Evolutionary conservation across 75 land plant species (phyloP).

Genomic region (Gnetum montanum): DNA sequence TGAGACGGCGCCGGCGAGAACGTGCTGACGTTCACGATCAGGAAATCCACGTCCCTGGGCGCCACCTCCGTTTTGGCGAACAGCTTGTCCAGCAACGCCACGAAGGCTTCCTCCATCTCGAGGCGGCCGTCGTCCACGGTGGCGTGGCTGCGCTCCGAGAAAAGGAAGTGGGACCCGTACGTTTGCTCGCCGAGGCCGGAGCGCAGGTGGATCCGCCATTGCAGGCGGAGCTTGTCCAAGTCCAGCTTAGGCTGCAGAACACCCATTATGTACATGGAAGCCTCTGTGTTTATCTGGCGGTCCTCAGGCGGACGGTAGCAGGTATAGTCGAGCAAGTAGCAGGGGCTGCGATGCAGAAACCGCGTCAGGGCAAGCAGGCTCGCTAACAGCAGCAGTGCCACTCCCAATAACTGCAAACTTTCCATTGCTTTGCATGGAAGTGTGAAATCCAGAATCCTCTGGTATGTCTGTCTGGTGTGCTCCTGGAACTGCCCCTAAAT

Average conservation of each 20-base stretch:
- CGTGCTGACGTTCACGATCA: conserved; percentile 35
- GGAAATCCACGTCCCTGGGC: conserved; percentile 33
- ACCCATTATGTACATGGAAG: not conserved
- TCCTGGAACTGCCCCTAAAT: no score
- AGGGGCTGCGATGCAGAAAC: not conserved
- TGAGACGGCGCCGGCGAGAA: conserved; percentile 22
- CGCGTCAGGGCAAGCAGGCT: not conserved
- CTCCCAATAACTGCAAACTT: no score
- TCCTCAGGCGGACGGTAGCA: not conserved
- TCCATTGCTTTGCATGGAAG: no score
- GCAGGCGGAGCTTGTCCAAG: not conserved
- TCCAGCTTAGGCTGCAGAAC: not conserved
- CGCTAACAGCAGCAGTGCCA: not conserved
- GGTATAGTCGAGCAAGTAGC: not conserved
- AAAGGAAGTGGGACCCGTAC: conserved; percentile 39
- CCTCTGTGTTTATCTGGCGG: not conserved
- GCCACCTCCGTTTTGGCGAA: conserved; percentile 13
- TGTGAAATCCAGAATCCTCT: no score
- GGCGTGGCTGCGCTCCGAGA: conserved; percentile 21
- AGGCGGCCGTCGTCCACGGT: conserved; percentile 49
- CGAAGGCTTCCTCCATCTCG: conserved; percentile 43
- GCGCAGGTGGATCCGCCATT: not conserved
- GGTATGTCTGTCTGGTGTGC: no score
- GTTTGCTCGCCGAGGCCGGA: conserved; percentile 32
- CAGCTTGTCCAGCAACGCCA: conserved; percentile 30